Evolutionary conservation across 2,329 filamentous ascomycete genomes (phyloP).

Genomic region (Alternaria brassicae): DNA sequence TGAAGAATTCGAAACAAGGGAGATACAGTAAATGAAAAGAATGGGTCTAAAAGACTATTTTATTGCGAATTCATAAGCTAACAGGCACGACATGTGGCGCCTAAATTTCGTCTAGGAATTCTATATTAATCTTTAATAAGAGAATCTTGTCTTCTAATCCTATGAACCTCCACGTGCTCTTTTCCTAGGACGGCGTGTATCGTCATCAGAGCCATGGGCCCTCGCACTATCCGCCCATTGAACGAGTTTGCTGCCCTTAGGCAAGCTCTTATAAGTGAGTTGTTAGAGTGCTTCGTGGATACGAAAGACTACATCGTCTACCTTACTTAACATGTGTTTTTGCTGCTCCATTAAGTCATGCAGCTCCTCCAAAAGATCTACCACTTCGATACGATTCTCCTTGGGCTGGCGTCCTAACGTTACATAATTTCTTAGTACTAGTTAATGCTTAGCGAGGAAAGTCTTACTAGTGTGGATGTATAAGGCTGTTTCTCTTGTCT

Average conservation of each 20-base stretch:
- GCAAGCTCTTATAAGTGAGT: neutral
- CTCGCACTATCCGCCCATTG: neutral
- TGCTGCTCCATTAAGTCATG: neutral
- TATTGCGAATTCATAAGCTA: neutral
- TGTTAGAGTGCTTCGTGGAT: neutral
- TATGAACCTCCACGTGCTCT: neutral
- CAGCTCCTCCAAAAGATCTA: slow-evolving; percentile 1
- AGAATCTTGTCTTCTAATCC: neutral
- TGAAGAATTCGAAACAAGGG: neutral
- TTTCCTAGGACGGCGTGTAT: slow-evolving; percentile 1
- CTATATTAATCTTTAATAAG: neutral
- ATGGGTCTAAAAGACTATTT: slow-evolving; percentile 1
- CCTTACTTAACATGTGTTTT: neutral
- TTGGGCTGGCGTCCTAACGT: neutral
- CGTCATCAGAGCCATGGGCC: neutral
- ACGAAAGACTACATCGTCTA: neutral
- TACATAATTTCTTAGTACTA: slow-evolving; percentile 1
- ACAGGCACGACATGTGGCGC: neutral
- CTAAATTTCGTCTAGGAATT: neutral
- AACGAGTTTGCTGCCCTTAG: neutral
- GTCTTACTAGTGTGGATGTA: neutral
- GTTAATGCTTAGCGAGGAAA: neutral
- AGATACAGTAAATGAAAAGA: slow-evolving; percentile 1
- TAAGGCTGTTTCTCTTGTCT: neutral
- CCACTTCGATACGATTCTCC: neutral